Evolutionary conservation across 2,329 filamentous ascomycete genomes (phyloP).

Genomic region (Botrytis paeoniae): DNA sequence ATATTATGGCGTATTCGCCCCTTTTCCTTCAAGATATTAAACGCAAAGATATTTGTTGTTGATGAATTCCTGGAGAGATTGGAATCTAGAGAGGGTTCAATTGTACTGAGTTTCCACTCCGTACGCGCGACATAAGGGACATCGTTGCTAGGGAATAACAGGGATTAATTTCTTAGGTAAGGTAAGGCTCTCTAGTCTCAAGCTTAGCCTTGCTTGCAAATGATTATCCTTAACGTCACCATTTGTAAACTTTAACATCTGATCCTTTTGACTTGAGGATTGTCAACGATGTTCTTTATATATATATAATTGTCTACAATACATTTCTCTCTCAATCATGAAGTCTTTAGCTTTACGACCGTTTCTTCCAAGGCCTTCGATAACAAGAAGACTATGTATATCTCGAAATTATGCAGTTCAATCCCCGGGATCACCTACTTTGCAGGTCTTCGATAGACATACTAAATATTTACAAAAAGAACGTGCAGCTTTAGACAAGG

Average conservation of each 20-base stretch:
- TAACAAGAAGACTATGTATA: conserved; percentile 24
- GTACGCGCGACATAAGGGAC: conserved; percentile 10
- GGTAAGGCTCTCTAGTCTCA: background rate
- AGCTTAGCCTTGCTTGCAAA: conserved; percentile 6
- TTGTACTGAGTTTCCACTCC: conserved; percentile 6
- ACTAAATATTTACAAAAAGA: conserved; percentile 92
- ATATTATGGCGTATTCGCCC: conserved; percentile 14
- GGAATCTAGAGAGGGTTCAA: conserved; percentile 1
- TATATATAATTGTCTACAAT: background rate
- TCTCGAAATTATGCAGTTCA: conserved; percentile 71
- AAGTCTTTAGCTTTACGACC: conserved; percentile 30
- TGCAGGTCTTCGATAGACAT: conserved; percentile 87
- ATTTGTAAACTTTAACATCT: background rate
- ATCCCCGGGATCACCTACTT: conserved; percentile 69
- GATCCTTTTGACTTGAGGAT: background rate
- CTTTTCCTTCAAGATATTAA: background rate
- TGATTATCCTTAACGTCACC: conserved; percentile 13
- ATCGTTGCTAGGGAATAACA: background rate
- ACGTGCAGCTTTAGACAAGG: conserved; percentile 68
- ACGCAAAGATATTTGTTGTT: background rate
- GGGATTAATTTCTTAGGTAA: conserved; percentile 16
- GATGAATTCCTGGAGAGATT: conserved; percentile 4
- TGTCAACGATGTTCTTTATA: background rate
- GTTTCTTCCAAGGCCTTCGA: conserved; percentile 26
- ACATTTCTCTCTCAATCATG: conserved; percentile 24